Base-by-base conservation (phyloP, 1,284 basidiomycete species). In the Cerrena zonata region DNA sequence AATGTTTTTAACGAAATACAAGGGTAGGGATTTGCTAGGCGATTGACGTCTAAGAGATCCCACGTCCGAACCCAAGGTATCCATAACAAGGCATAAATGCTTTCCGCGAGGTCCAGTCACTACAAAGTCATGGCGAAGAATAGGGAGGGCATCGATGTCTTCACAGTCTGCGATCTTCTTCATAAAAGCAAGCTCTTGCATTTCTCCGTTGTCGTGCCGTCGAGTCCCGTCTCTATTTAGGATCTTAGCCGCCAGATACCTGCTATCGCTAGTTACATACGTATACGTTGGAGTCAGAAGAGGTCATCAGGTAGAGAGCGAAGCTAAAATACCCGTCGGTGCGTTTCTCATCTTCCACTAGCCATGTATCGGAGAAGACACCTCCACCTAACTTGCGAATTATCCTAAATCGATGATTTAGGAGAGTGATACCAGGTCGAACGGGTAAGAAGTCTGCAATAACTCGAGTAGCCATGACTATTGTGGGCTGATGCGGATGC, bases 191-290 rank as follows among this genome's bases (percentile, higher is more conserved):
- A 49, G 49, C 30, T 58, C 55, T 2, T 46, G 47, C n/a, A 40
- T 39, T 7, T 15, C n/a, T n/a, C 53, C 55, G 24, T 36, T 18
- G 0, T 10, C 12, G 21, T 54, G 53, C 7, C 7, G 34, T 18
- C 30, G 22, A 1, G 55, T 56, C 5, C 37, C 53, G 12, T 51
- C 49, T 13, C 48, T 13, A 1, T 55, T 49, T 24, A 58, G 53
- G n/a, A 58, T 45, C 34, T 58, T 58, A 3, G 47, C 49, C 4
- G 55, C 57, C 2, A 27, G 27, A 34, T 58, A 58, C 37, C 53
- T 54, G 19, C 18, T 24, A 24, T 13, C 3, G 13, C 10, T 42
- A 5, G 13, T n/a, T 19, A 19, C 5, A 22, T n/a, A n/a, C n/a
- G n/a, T n/a, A n/a, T n/a, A n/a, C n/a, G n/a, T n/a, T n/a, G n/a